These are phyloP conservation scores for Phytopythium oedochilum DNA, from an alignment of 352 stramenopile species.

Conservation along the genomic window DNA sequence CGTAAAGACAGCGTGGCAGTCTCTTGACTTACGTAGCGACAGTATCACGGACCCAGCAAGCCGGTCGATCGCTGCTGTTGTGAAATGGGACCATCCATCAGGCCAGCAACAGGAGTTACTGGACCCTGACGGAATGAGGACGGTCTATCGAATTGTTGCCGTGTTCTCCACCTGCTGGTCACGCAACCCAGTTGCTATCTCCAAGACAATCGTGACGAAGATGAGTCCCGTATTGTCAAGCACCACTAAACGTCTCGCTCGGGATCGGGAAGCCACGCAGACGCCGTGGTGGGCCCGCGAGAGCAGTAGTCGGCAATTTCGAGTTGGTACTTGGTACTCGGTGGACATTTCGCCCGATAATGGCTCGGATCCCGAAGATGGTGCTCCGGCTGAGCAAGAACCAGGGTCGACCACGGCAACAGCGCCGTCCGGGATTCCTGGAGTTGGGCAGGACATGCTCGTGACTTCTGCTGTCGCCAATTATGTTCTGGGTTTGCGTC, in stretches of 20 bases:
- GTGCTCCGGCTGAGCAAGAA: not conserved
- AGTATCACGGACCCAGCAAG: constrained; percentile 29
- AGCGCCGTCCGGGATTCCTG: no score
- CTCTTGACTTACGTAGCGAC: constrained; percentile 29
- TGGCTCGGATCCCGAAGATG: not conserved
- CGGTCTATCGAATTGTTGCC: constrained; percentile 55
- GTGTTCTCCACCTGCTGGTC: constrained; percentile 49
- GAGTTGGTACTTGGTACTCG: constrained; percentile 71
- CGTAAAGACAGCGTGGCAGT: constrained; percentile 19
- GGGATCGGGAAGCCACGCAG: constrained; percentile 37
- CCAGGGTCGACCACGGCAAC: not conserved
- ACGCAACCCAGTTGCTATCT: constrained; percentile 48
- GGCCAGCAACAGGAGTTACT: constrained; percentile 19
- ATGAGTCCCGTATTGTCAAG: constrained; percentile 26
- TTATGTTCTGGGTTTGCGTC: constrained; percentile 35
- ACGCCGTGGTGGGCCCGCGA: constrained; percentile 80
- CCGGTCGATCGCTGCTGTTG: constrained; percentile 41
- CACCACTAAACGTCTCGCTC: constrained; percentile 40
- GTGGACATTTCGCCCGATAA: constrained; percentile 32
- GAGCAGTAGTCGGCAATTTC: constrained; percentile 66
- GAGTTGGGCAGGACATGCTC: not conserved
- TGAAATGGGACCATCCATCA: constrained; percentile 48
- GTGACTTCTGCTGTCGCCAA: constrained; percentile 13
- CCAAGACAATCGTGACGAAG: constrained; percentile 69
- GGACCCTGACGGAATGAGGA: constrained; percentile 39